Evolutionary conservation across 768 basidiomycete genomes (phyloP), one percentile per base, ranked within the genome.

Genomic region (Suillus discolor): DNA sequence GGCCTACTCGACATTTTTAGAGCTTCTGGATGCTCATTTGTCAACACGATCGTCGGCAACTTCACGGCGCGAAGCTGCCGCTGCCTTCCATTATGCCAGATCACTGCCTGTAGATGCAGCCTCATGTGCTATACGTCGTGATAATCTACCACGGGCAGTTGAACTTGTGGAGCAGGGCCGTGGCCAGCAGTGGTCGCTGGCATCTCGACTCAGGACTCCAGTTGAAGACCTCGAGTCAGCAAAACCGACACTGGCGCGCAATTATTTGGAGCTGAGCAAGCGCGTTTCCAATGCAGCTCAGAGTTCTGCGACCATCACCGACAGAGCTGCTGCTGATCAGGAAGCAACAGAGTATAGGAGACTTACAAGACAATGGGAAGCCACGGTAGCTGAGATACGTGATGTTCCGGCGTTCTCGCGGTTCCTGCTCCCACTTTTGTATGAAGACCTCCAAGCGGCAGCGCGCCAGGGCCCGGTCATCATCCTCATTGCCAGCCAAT

Each of bases 131-230:
- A 62, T 68, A 60, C 39, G 9, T n/a, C 13, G 51, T 45, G 20
- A 23, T 13, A 61, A 67, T 25, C 34, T 34, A 12, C 51, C 64
- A 36, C 62, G 41, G 9, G 74, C 75, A 13, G 28, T 75, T 2
- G 72, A 75, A 63, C 72, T 74, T 68, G 55, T 74, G 41, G 75
- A 77, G 70, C 47, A 49, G 23, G 47, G 23, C 2, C 47, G 47
- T 49, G n/a, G 71, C 6, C 63, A 75, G 13, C 69, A 74, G 1
- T 77, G 76, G 75, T 68, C 67, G 25, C 71, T 75, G 49, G 42
- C 75, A 1, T 61, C 70, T 20, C 67, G 71, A 25, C 71, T 75
- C 9, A 70, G 69, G 5, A 69, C 70, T 12, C 69, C 75, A 13
- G 34, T 74, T 6, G 73, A 77, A 62, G 66, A 68, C 54, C 68